Evolutionary conservation across 129 eudicot species (phyloP).

Genomic region (Lactuca sativa): DNA sequence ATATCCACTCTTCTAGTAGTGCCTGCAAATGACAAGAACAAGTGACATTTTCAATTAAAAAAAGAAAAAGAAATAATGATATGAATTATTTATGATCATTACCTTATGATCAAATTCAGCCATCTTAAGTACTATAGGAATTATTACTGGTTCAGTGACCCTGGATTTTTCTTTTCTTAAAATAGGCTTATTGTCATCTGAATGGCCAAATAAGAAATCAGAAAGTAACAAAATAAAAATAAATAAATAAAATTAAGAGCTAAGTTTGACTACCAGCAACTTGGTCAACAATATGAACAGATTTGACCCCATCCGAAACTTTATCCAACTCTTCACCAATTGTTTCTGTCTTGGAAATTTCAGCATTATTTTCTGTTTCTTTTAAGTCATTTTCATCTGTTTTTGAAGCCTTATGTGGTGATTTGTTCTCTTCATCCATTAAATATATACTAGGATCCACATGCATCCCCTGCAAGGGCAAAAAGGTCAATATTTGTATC

Average conservation of each 20-base stretch:
- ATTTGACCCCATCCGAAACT: constrained; percentile 43
- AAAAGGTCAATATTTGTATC: neutral
- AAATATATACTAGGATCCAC: constrained; percentile 97
- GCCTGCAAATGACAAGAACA: constrained; percentile 56
- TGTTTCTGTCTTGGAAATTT: constrained; percentile 31
- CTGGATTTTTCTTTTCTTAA: constrained; percentile 64
- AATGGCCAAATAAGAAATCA: constrained; percentile 31
- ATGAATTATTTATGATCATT: neutral
- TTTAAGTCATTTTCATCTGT: constrained; percentile 33
- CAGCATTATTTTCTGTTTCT: constrained; percentile 31
- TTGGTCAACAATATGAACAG: constrained; percentile 43
- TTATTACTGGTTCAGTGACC: constrained; percentile 74
- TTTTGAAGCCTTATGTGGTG: constrained; percentile 37
- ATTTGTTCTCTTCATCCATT: constrained; percentile 90
- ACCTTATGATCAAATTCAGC: constrained; percentile 98
- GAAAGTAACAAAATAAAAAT: constrained; percentile 18
- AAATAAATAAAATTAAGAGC: constrained; percentile 30
- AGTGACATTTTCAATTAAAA: neutral
- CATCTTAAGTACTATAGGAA: constrained; percentile 93
- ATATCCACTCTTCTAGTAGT: constrained; percentile 91
- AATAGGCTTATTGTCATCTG: constrained; percentile 47
- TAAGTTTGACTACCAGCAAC: constrained; percentile 46
- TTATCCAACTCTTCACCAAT: constrained; percentile 35
- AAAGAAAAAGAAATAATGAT: neutral
- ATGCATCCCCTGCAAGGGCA: constrained; percentile 77